Evolutionary conservation across 257 asterid species (phyloP).

Genomic region (Forsythia suspensa): DNA sequence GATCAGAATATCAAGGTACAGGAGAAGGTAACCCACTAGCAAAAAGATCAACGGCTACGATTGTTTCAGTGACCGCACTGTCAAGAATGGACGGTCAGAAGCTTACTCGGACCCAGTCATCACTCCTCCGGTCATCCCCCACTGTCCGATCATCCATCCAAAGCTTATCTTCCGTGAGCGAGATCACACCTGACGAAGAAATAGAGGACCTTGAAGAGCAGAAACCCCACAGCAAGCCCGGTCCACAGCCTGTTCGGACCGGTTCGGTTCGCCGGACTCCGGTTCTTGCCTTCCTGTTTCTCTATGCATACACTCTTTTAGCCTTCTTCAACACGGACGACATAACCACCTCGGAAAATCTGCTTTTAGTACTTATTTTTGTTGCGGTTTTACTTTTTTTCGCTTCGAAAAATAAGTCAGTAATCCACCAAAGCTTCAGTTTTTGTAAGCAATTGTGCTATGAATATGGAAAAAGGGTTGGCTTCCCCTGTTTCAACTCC

Average conservation of each 20-base stretch:
- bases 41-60: not conserved
- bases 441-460: constrained; percentile 41
- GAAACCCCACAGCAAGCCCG: constrained; percentile 72
- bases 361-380: constrained; percentile 55
- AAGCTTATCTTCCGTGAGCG: constrained; percentile 72
- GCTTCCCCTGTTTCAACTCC: constrained; percentile 36
- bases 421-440: constrained; percentile 34
- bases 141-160: constrained; percentile 81
- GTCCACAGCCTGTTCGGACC: constrained; percentile 30
- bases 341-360: constrained; percentile 60
- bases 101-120: constrained; percentile 79
- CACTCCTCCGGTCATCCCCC: constrained; percentile 91
- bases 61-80: constrained; percentile 14
- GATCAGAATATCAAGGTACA: constrained; percentile 55
- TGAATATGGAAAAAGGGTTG: constrained; percentile 34
- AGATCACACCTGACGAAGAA: constrained; percentile 52
- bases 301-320: constrained; percentile 49
- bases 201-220: constrained; percentile 78
- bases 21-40: constrained; percentile 34
- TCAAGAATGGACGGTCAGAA: constrained; percentile 72
- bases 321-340: constrained; percentile 47
- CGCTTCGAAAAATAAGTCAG: constrained; percentile 46
- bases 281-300: constrained; percentile 32
- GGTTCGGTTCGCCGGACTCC: constrained; percentile 39
- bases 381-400: constrained; percentile 59